Conservation (phyloP, 1,139 yeast genomes). For the Zygotorulaspora mrakii region DNA sequence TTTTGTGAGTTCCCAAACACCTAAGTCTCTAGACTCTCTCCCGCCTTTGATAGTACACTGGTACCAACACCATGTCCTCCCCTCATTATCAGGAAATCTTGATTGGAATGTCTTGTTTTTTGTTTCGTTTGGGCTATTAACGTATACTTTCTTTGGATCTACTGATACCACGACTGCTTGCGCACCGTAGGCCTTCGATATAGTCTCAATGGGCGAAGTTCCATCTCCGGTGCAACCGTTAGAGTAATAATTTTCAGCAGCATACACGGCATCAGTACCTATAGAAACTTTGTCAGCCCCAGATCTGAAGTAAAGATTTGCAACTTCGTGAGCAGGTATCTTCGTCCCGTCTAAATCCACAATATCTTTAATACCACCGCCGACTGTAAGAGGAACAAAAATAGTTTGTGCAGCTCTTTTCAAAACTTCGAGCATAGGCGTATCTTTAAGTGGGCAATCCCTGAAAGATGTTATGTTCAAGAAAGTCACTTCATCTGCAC, state of each 20-base stretch:
- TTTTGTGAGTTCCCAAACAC: slow-evolving; percentile 80
- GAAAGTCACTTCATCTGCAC: slow-evolving; percentile 95
- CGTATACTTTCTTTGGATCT: slow-evolving; percentile 86
- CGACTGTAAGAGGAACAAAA: slow-evolving; percentile 94
- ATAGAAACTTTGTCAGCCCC: slow-evolving; percentile 98
- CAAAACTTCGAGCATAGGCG: slow-evolving; percentile 91
- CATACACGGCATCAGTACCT: slow-evolving; percentile 93
- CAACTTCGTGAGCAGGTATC: slow-evolving; percentile 85
- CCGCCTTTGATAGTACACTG: slow-evolving; percentile 97
- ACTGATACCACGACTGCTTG: slow-evolving; percentile 97
- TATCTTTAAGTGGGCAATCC: slow-evolving; percentile 84
- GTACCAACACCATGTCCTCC: slow-evolving; percentile 85
- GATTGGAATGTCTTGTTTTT: slow-evolving; percentile 61
- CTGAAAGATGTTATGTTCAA: slow-evolving; percentile 92
- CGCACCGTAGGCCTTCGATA: slow-evolving; percentile 84
- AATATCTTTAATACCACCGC: slow-evolving; percentile 93
- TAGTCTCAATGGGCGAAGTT: slow-evolving; percentile 81
- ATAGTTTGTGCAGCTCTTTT: slow-evolving; percentile 79
- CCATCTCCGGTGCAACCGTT: slow-evolving; percentile 61
- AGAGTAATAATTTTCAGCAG: slow-evolving; percentile 77
- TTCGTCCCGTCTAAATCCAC: slow-evolving; percentile 73
- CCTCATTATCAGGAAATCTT: slow-evolving; percentile 67
- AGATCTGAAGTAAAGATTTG: slow-evolving; percentile 82
- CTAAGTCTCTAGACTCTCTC: slow-evolving; percentile 80
- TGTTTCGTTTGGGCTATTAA: slow-evolving; percentile 56